phyloP scores from a whole-genome alignment of 371 early-diverging fungal genomes.

The Smittium culicis region DNA sequence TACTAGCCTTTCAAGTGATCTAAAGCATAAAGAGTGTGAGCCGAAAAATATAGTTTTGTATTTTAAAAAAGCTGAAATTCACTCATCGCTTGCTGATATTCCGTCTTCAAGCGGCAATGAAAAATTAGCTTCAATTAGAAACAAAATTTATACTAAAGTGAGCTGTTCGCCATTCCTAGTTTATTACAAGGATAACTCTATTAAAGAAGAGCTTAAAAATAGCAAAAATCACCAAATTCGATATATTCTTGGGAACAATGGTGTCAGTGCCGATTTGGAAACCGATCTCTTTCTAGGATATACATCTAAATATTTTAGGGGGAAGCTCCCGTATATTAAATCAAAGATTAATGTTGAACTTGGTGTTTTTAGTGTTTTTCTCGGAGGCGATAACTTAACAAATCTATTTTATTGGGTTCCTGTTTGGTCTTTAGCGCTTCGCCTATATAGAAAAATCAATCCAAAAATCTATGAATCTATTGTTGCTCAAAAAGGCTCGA shows the following conservation, averaged over 20 bases:
- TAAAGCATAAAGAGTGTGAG: neutral
- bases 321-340: neutral
- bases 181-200: neutral
- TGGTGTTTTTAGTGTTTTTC: neutral
- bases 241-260: conserved; percentile 7
- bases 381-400: neutral
- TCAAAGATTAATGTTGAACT: conserved; percentile 1
- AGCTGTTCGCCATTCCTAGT: neutral
- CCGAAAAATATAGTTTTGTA: neutral
- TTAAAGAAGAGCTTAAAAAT: neutral
- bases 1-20: neutral
- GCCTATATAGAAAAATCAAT: neutral
- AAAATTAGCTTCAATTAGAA: neutral
- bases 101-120: neutral
- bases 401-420: conserved; percentile 4
- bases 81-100: neutral
- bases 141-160: neutral
- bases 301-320: neutral
- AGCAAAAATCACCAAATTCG: neutral
- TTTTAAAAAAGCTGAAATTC: neutral
- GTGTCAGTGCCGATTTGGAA: neutral
- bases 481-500: neutral
- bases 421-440: neutral
- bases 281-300: neutral
- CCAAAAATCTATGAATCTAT: neutral